phyloP scores from a whole-genome alignment of 2,329 filamentous ascomycete species.

The Trichophyton simii region DNA sequence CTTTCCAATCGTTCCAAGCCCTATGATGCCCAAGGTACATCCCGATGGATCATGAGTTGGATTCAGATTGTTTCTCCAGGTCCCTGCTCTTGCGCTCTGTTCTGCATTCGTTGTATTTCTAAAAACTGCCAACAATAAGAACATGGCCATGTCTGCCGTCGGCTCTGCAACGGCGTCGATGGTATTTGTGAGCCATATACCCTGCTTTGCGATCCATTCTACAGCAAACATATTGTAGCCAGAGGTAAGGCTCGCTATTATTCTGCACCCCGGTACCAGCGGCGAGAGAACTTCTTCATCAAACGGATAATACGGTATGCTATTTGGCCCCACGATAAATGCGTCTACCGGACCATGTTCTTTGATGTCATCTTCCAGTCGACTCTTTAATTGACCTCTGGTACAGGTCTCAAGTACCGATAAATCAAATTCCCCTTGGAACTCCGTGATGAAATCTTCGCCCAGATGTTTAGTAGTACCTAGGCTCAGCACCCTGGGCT shows the following conservation, averaged over 20 bases:
- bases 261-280: slow-evolving; percentile 32
- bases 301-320: slow-evolving; percentile 39
- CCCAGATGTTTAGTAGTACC: slow-evolving; percentile 30
- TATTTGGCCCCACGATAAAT: slow-evolving; percentile 40
- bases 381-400: slow-evolving; percentile 25
- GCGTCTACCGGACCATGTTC: slow-evolving; percentile 34
- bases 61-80: slow-evolving; percentile 27
- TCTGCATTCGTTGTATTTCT: slow-evolving; percentile 35
- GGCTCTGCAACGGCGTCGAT: slow-evolving; percentile 43
- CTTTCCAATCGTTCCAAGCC: slow-evolving; percentile 38
- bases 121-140: slow-evolving; percentile 36
- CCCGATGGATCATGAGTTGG: slow-evolving; percentile 34
- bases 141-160: slow-evolving; percentile 40
- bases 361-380: slow-evolving; percentile 27
- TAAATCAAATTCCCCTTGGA: slow-evolving; percentile 29
- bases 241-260: slow-evolving; percentile 37
- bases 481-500: slow-evolving; percentile 33
- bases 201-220: slow-evolving; percentile 29
- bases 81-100: slow-evolving; percentile 25
- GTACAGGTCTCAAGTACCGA: slow-evolving; percentile 29
- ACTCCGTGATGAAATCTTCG: slow-evolving; percentile 30
- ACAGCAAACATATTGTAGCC: slow-evolving; percentile 40
- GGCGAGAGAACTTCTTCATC: slow-evolving; percentile 32
- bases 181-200: slow-evolving; percentile 44
- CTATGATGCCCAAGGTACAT: slow-evolving; percentile 37